A percentile compares a stretch with the other conserved stretches of the same genome.
phyloP scores from a whole-genome alignment of 2,329 filamentous ascomycete species.

The Verticillium klebahnii region DNA sequence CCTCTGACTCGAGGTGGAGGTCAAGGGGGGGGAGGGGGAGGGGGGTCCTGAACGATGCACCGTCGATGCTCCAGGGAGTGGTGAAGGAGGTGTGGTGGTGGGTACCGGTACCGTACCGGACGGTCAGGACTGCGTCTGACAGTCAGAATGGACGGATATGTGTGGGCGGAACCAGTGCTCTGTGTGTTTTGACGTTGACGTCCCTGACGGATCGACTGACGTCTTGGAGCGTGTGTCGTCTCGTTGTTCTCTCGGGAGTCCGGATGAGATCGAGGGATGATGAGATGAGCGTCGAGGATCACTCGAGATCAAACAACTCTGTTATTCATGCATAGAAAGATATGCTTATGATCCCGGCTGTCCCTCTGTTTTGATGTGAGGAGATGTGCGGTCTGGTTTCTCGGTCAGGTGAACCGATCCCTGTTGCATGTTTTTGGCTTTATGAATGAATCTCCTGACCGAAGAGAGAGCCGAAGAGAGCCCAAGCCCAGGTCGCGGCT shows the following conservation, averaged over 20 bases:
- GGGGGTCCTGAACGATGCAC: conserved; percentile 22
- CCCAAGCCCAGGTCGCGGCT: background rate
- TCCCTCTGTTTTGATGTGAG: background rate
- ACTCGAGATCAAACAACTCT: conserved; percentile 32
- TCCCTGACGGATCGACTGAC: conserved; percentile 5
- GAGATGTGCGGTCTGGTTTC: background rate
- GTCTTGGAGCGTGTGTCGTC: background rate
- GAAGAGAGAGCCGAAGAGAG: background rate
- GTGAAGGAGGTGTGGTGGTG: conserved; percentile 6
- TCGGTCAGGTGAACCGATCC: background rate
- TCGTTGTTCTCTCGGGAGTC: conserved; percentile 13
- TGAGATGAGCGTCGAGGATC: conserved; percentile 29
- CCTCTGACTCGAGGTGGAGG: conserved; percentile 9
- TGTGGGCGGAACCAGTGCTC: conserved; percentile 8
- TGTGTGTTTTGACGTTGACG: conserved; percentile 12
- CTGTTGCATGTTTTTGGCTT: background rate
- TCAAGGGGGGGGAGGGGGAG: conserved; percentile 1
- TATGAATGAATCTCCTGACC: background rate
- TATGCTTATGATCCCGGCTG: background rate
- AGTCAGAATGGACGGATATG: background rate
- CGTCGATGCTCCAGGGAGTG: background rate
- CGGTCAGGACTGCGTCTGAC: background rate
- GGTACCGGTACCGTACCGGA: conserved; percentile 7
- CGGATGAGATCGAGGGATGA: conserved; percentile 26
- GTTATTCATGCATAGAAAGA: conserved; percentile 19